Conservation (phyloP, 495 filamentous ascomycete species). For the Usnea hakonensis region DNA sequence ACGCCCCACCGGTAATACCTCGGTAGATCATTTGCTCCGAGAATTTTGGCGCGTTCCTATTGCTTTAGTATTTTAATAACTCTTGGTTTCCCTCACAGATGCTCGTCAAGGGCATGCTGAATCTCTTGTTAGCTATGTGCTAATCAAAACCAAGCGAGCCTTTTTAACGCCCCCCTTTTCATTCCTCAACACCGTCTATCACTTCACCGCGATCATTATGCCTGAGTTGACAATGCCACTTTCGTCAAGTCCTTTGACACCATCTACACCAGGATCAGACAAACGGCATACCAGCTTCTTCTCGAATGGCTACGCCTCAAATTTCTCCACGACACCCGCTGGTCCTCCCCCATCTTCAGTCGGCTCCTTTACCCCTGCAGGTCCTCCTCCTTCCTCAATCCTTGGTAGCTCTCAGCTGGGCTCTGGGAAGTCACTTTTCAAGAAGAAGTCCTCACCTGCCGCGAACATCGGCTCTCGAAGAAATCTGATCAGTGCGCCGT, state of each 20-base stretch:
- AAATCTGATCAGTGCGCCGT: slow-evolving; percentile 38
- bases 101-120: neutral
- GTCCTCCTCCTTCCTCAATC: slow-evolving; percentile 54
- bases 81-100: neutral
- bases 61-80: neutral
- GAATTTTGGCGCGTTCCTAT: slow-evolving; percentile 5
- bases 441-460: slow-evolving; percentile 32
- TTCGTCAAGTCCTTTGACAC: slow-evolving; percentile 21
- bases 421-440: slow-evolving; percentile 34
- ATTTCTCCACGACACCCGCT: slow-evolving; percentile 71
- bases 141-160: neutral
- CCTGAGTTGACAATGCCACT: slow-evolving; percentile 18
- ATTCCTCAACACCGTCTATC: neutral
- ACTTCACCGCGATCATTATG: slow-evolving; percentile 5
- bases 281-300: slow-evolving; percentile 6
- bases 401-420: slow-evolving; percentile 60
- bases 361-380: slow-evolving; percentile 66
- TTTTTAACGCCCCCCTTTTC: neutral
- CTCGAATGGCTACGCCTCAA: slow-evolving; percentile 25
- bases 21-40: neutral
- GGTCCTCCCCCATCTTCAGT: slow-evolving; percentile 62
- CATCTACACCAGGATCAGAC: slow-evolving; percentile 22
- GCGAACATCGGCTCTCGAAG: slow-evolving; percentile 35
- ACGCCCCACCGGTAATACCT: neutral
- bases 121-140: neutral